phyloP scores from a whole-genome alignment of 306 rosid species.

The Hippophae gyantsensis region DNA sequence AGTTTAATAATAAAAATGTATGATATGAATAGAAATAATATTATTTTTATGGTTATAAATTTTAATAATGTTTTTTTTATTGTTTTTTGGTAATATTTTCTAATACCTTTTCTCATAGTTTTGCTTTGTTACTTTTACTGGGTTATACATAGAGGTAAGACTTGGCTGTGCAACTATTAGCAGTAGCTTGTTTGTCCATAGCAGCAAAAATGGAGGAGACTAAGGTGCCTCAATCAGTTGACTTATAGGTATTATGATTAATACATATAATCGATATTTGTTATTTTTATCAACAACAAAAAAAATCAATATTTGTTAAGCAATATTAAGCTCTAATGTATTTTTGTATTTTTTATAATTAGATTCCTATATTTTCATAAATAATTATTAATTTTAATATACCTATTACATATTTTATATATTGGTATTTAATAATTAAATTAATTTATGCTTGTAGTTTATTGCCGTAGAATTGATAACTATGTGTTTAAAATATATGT shows the following conservation, averaged over 20 bases:
- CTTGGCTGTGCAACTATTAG: slow-evolving; percentile 48
- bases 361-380: too few relatives aligned
- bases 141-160: slow-evolving; percentile 26
- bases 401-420: too few relatives aligned
- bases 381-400: too few relatives aligned
- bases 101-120: slow-evolving; percentile 5
- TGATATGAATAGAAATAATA: too few relatives aligned
- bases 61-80: too few relatives aligned
- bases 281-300: too few relatives aligned
- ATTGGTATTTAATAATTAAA: too few relatives aligned
- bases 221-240: slow-evolving; percentile 32
- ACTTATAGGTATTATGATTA: slow-evolving; percentile 45
- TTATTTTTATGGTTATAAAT: too few relatives aligned
- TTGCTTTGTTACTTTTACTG: slow-evolving; percentile 9
- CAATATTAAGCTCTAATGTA: slow-evolving; percentile 1
- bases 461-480: too few relatives aligned
- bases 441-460: too few relatives aligned
- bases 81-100: neutral
- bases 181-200: slow-evolving; percentile 59
- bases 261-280: neutral
- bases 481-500: too few relatives aligned
- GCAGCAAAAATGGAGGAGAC: slow-evolving; percentile 69
- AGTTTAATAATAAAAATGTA: too few relatives aligned
- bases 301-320: slow-evolving; percentile 5
- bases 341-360: neutral